Evolutionary conservation across 495 filamentous ascomycete genomes (phyloP), one percentile per base, ranked within the genome.

Genomic region (Aspergillus olivimuriae): DNA sequence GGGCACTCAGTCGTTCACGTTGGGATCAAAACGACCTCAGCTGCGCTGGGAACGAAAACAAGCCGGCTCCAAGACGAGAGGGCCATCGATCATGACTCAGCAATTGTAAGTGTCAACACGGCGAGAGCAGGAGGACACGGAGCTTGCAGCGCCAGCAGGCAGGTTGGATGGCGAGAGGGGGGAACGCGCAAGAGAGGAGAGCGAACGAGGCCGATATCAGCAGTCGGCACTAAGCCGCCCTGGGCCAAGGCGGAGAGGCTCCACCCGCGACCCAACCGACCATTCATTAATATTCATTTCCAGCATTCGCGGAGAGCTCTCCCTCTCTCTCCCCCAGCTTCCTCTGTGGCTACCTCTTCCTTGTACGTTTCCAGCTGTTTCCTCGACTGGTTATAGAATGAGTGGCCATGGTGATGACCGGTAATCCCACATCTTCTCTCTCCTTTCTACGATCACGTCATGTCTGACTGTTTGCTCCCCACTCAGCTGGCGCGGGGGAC

Each of bases 401-500:
- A 69, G 60, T 48, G 61, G 60, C 31, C 33, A 54, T 20, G 53
- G 56, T 36, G 67, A 69, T 10, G 61, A 63, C 17, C 67, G 56
- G 68, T 72, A 62, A 41, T 43, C 42, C 34, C 26, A 18, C 6
- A 11, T 17, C 15, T 20, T 6, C n/a, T 26, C 15, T 26, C 11
- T 18, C 35, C 20, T 43, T 32, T 12, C 37, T 28, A 23, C 14
- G 35, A 17, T 38, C 20, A 38, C 10, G 17, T 6, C 20, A n/a
- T n/a, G n/a, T n/a, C n/a, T n/a, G n/a, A n/a, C n/a, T n/a, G n/a
- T n/a, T n/a, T 15, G 24, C 14, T 38, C 15, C 33, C 30, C 24
- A 10, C 14, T 36, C 34, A 72, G 65, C 57, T 72, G 68, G 68
- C 66, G 65, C 48, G 55, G 64, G 45, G 65, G 68, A 41, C 61